These are phyloP conservation scores for Plasmodium gallinaceum DNA, from an alignment of 169 alveolate genomes.

Conservation along the genomic window DNA sequence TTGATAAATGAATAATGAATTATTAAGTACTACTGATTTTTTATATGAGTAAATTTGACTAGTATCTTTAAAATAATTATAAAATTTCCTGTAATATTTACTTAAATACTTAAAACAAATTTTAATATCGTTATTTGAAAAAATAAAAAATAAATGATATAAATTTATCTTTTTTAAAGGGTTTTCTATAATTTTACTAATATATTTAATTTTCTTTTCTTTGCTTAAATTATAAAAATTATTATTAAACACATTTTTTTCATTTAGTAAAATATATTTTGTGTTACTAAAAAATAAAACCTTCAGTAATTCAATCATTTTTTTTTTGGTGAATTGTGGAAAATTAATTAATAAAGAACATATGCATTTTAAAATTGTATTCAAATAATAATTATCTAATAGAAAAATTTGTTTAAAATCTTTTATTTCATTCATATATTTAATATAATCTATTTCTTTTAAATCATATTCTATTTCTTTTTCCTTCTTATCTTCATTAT, in stretches of 20 bases:
- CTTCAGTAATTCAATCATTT: conserved; percentile 34
- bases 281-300: conserved; percentile 33
- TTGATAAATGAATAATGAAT: conserved; percentile 57
- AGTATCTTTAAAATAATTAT: background rate
- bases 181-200: conserved; percentile 31
- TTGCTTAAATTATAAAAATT: conserved; percentile 42
- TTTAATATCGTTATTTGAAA: conserved; percentile 58
- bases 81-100: conserved; percentile 26
- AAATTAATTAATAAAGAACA: conserved; percentile 34
- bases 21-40: conserved; percentile 42
- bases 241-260: conserved; percentile 33
- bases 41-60: background rate
- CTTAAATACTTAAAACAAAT: conserved; percentile 35
- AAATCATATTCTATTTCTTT: background rate
- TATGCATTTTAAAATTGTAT: conserved; percentile 49
- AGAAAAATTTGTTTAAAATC: conserved; percentile 35
- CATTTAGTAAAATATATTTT: conserved; percentile 25
- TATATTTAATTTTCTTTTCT: conserved; percentile 40
- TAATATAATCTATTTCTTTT: conserved; percentile 17
- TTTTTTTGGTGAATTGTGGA: conserved; percentile 44
- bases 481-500: background rate
- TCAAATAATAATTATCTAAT: conserved; percentile 25
- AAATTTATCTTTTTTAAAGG: conserved; percentile 52
- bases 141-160: conserved; percentile 65
- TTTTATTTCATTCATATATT: conserved; percentile 20